Evolutionary conservation across 352 stramenopile genomes (phyloP).

Genomic region (Globisporangium spiculum): DNA sequence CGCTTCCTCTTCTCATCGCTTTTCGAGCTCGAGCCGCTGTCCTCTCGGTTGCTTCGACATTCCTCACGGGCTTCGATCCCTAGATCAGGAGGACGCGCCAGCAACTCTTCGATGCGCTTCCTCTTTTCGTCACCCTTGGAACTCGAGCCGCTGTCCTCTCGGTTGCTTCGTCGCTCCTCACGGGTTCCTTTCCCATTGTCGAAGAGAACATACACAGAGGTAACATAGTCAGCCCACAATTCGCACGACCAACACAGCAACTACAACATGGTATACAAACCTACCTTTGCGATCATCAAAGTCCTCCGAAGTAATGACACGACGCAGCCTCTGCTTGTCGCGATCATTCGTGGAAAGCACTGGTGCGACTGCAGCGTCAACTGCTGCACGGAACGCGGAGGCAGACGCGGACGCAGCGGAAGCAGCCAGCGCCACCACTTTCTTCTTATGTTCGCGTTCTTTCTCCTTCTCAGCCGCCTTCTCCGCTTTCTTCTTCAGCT

Average conservation of each 20-base stretch:
- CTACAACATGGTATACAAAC: neutral
- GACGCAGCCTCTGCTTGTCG: neutral
- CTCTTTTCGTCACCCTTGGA: constrained; percentile 18
- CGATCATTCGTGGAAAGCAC: neutral
- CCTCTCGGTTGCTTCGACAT: constrained; percentile 6
- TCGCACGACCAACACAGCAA: neutral
- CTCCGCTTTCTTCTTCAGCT: constrained; percentile 11
- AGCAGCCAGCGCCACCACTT: neutral
- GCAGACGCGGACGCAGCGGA: neutral
- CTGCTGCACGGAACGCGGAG: neutral
- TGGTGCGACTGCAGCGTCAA: neutral
- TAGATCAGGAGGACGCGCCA: constrained; percentile 4
- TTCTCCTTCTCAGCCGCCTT: neutral
- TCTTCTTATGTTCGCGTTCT: constrained; percentile 3
- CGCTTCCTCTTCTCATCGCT: constrained; percentile 19
- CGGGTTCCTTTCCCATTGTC: neutral
- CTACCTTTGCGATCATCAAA: neutral
- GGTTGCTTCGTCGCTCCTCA: constrained; percentile 5
- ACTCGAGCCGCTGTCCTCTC: constrained; percentile 3
- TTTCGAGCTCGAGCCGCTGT: constrained; percentile 3
- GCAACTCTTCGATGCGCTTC: constrained; percentile 2
- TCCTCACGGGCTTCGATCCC: neutral
- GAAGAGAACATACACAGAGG: neutral
- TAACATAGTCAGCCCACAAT: neutral
- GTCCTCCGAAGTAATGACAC: neutral